phyloP scores from a whole-genome alignment of 2,329 filamentous ascomycete species.

The Orbilia javanica region DNA sequence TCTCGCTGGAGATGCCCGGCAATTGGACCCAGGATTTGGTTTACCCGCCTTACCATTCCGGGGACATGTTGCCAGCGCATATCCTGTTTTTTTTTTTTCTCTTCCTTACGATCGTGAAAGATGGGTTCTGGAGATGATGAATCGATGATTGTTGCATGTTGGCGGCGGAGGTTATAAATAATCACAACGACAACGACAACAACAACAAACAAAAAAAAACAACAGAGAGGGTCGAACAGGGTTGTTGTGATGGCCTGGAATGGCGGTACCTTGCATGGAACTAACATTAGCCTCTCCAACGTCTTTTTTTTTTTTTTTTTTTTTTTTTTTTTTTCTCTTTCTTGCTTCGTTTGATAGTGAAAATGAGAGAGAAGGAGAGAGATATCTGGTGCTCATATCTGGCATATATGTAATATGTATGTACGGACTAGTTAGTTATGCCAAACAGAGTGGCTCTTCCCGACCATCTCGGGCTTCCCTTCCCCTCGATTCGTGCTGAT shows the following conservation, averaged over 20 bases:
- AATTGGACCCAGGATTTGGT: slow-evolving; percentile 34
- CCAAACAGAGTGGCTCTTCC: slow-evolving; percentile 13
- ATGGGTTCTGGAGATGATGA: background rate
- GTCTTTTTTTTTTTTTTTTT: background rate
- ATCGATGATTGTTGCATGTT: background rate
- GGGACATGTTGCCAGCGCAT: slow-evolving; percentile 26
- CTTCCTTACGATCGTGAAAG: background rate
- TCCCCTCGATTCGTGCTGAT: background rate
- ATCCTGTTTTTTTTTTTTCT: background rate
- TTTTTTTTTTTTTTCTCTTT: background rate
- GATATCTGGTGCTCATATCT: too few species aligned
- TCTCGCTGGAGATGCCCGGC: slow-evolving; percentile 52
- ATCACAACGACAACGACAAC: background rate
- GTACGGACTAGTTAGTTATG: too few species aligned
- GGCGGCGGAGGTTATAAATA: background rate
- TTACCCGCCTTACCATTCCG: slow-evolving; percentile 43
- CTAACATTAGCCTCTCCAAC: slow-evolving; percentile 14
- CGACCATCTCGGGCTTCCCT: background rate
- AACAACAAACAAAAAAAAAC: background rate
- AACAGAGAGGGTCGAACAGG: background rate
- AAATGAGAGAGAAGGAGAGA: background rate
- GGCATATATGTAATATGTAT: too few species aligned
- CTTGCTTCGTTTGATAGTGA: background rate
- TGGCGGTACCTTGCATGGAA: slow-evolving; percentile 38
- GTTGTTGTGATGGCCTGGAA: background rate